Evolutionary conservation across 108 stramenopile species (phyloP).

Genomic region (Skeletonema marinoi): DNA sequence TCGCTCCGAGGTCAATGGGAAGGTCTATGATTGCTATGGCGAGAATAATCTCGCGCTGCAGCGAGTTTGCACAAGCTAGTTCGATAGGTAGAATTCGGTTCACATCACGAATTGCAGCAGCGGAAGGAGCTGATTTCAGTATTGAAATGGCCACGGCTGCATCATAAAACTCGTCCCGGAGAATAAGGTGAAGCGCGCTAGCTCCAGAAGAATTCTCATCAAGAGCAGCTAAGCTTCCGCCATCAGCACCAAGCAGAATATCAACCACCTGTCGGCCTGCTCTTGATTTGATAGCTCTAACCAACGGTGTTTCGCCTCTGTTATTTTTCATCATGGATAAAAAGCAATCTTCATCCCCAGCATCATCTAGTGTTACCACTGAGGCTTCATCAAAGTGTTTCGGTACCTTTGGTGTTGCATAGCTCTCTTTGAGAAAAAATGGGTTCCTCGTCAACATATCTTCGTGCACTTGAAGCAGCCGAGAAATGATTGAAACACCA

Average conservation of each 20-base stretch:
- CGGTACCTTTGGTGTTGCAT: conserved; percentile 14
- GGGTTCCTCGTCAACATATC: conserved; percentile 37
- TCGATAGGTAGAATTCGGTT: conserved; percentile 78
- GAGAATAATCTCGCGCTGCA: conserved; percentile 77
- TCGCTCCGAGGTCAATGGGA: conserved; percentile 72
- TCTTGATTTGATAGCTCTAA: conserved; percentile 57
- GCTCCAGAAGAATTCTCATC: conserved; percentile 45
- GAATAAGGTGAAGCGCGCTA: conserved; percentile 74
- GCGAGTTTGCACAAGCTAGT: conserved; percentile 66
- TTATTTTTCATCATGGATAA: conserved; percentile 59
- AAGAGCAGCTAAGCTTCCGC: conserved; percentile 59
- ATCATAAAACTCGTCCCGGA: conserved; percentile 61
- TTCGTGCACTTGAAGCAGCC: conserved; percentile 69
- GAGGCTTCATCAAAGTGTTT: conserved; percentile 51
- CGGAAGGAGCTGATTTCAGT: conserved; percentile 67
- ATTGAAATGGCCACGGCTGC: conserved; percentile 70
- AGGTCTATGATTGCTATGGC: conserved; percentile 81
- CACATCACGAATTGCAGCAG: conserved; percentile 57
- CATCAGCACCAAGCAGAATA: conserved; percentile 61
- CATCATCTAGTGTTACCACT: conserved; percentile 27
- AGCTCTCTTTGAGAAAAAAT: conserved; percentile 19
- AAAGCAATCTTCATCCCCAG: conserved; percentile 9
- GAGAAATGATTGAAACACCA: conserved; percentile 69
- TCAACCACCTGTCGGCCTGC: conserved; percentile 81
- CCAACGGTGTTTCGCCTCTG: conserved; percentile 67